Evolutionary conservation across 306 rosid species (phyloP), one percentile per base, ranked within the genome.

Genomic region (Rosa rugosa): DNA sequence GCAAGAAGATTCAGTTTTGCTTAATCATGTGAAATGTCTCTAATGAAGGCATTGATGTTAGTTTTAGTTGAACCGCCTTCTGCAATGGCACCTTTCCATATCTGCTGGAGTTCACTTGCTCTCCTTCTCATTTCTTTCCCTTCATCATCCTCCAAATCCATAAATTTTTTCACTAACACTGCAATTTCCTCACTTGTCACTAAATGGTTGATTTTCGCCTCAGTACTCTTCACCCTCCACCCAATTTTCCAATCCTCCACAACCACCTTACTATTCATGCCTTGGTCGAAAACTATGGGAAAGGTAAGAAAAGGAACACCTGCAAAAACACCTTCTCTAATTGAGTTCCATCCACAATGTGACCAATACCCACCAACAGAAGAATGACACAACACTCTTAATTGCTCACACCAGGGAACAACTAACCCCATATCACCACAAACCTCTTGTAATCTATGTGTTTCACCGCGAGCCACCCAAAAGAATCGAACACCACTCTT

Each of bases 341-440:
- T 65, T 0, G 88, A 88, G 56, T 84, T 85, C 87, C 90, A 86
- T 6, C 92, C 88, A 67, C 88, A 72, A 5, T 83, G 89, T 8
- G 85, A 76, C 86, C 69, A 66, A 84, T 83, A 85, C 1, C 87
- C 89, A 6, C 86, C 89, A 1, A 85, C 1, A 27, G 86, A 65
- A 53, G 80, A 71, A 72, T 89, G 90, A 14, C 78, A 83, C 84
- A 89, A n/a, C 46, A 84, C 92, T 80, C 73, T 86, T 75, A 84
- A 56, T 42, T 88, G 88, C 41, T 82, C 87, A 78, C 90, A 86
- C 92, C 88, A 86, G 0, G 85, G 50, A 59, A 86, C 84, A 0
- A 82, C 81, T 11, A 84, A 67, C 64, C 85, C 88, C 50, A 10
- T 75, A 18, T 49, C 71, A 5, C 79, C 83, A 53, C 77, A 75